A percentile compares a stretch with the other conserved stretches of the same genome.
These are phyloP conservation scores for Pichia kluyveri DNA, from an alignment of 805 yeast species.

Conservation along the genomic window DNA sequence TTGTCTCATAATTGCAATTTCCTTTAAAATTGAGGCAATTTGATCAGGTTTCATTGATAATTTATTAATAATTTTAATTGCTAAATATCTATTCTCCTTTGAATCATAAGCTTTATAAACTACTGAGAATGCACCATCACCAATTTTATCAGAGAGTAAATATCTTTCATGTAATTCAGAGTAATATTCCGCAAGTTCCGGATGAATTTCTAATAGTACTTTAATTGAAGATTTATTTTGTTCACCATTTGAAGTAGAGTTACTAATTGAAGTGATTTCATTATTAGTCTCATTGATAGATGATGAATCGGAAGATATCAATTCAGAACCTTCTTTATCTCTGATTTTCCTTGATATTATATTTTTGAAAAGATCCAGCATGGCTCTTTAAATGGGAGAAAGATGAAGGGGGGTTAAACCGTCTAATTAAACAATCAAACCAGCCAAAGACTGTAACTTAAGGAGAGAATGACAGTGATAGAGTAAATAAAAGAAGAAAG, in stretches of 20 bases:
- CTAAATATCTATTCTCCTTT: conserved; percentile 38
- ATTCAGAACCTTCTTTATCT: conserved; percentile 1
- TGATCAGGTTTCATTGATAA: conserved; percentile 42
- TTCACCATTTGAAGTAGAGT: not conserved
- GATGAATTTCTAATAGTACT: conserved; percentile 3
- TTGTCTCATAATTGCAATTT: conserved; percentile 64
- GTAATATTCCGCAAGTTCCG: conserved; percentile 17
- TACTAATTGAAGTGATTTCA: too few species aligned
- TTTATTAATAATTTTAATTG: conserved; percentile 70
- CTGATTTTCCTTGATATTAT: conserved; percentile 14
- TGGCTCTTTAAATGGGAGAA: not conserved
- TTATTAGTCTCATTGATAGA: not conserved
- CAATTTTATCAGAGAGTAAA: conserved; percentile 31
- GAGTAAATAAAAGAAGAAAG: too few species aligned
- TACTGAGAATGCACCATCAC: conserved; percentile 86
- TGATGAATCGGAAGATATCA: not conserved
- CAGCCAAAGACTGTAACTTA: not conserved
- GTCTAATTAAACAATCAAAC: too few species aligned
- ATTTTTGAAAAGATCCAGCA: conserved; percentile 23
- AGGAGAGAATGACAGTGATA: too few species aligned
- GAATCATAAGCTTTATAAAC: conserved; percentile 66
- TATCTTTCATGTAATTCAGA: conserved; percentile 22
- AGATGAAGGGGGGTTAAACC: too few species aligned
- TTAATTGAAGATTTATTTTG: not conserved
- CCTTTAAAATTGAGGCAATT: conserved; percentile 53